These are phyloP conservation scores for Xylariaceae sp. DNA, from an alignment of 2,329 filamentous ascomycete genomes.

Conservation along the genomic window DNA sequence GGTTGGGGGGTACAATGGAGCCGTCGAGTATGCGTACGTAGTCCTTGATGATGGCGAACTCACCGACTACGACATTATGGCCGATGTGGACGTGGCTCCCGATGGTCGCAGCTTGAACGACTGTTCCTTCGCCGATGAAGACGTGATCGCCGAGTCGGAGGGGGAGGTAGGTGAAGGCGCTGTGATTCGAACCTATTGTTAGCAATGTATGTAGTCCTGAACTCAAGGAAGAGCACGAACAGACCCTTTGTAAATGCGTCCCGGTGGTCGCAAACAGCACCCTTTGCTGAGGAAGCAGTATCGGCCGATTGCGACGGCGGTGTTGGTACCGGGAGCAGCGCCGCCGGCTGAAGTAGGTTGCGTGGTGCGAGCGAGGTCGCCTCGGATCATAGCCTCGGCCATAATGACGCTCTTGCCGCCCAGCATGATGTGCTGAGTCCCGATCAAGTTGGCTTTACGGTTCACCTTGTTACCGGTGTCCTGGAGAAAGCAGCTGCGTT, in stretches of 20 bases:
- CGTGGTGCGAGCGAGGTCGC: slow-evolving; percentile 69
- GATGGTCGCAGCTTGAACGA: slow-evolving; percentile 79
- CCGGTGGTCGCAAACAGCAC: slow-evolving; percentile 76
- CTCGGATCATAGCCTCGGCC: slow-evolving; percentile 88
- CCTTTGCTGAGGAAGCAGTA: slow-evolving; percentile 85
- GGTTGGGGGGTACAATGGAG: slow-evolving; percentile 76
- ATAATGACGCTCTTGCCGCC: slow-evolving; percentile 95
- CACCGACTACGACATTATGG: slow-evolving; percentile 69
- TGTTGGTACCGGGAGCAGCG: slow-evolving; percentile 47
- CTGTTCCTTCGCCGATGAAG: slow-evolving; percentile 71
- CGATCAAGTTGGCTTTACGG: slow-evolving; percentile 83
- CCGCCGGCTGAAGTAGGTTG: slow-evolving; percentile 39
- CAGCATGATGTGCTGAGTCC: slow-evolving; percentile 96
- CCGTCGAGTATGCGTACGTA: slow-evolving; percentile 84
- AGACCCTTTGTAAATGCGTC: slow-evolving; percentile 72
- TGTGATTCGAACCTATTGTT: slow-evolving; percentile 21
- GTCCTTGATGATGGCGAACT: slow-evolving; percentile 90
- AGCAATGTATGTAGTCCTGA: not conserved
- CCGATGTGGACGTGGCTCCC: slow-evolving; percentile 86
- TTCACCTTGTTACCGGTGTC: slow-evolving; percentile 99
- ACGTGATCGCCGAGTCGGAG: slow-evolving; percentile 94
- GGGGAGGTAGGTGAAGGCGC: slow-evolving; percentile 73
- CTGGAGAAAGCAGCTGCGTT: slow-evolving; percentile 45
- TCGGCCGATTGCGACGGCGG: slow-evolving; percentile 80
- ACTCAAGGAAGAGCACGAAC: slow-evolving; percentile 9